These are phyloP conservation scores for Scortechinia acanthostroma DNA, from an alignment of 2,329 filamentous ascomycete genomes.

Conservation along the genomic window DNA sequence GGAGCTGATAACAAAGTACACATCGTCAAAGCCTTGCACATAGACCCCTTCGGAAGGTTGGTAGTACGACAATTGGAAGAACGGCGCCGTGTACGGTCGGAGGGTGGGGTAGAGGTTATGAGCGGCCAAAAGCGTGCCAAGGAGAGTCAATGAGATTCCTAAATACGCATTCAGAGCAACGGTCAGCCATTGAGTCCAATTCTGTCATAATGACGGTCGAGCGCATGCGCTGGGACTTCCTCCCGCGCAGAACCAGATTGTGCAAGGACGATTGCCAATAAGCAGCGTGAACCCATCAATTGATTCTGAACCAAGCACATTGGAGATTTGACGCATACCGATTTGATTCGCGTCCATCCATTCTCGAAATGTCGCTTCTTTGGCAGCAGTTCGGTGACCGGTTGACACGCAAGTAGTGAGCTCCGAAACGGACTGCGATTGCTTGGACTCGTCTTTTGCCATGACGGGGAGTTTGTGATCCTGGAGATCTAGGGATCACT, in stretches of 20 bases:
- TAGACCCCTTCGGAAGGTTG: constrained; percentile 41
- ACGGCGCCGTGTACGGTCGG: constrained; percentile 46
- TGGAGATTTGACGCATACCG: neutral
- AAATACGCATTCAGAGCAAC: too few species aligned
- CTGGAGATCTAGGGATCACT: too few species aligned
- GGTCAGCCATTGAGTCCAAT: too few species aligned
- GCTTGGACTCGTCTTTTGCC: constrained; percentile 19
- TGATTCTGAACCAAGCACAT: neutral
- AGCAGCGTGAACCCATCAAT: too few species aligned
- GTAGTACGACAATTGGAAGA: constrained; percentile 57
- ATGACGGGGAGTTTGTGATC: too few species aligned
- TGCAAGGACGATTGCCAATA: too few species aligned
- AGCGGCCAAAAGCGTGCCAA: constrained; percentile 48
- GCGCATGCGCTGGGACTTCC: too few species aligned
- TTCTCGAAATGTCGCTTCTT: constrained; percentile 29
- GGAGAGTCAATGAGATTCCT: constrained; percentile 54
- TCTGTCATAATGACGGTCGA: too few species aligned
- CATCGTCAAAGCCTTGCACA: constrained; percentile 50
- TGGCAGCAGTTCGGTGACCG: constrained; percentile 12
- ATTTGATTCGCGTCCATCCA: neutral
- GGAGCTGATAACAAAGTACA: constrained; percentile 53
- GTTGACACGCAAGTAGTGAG: constrained; percentile 29
- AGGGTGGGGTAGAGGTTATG: constrained; percentile 53
- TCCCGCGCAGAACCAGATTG: too few species aligned
- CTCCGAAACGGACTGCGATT: constrained; percentile 18